Conservation (phyloP, 1,284 basidiomycete species). For the Fistulinella cinereoalba region DNA sequence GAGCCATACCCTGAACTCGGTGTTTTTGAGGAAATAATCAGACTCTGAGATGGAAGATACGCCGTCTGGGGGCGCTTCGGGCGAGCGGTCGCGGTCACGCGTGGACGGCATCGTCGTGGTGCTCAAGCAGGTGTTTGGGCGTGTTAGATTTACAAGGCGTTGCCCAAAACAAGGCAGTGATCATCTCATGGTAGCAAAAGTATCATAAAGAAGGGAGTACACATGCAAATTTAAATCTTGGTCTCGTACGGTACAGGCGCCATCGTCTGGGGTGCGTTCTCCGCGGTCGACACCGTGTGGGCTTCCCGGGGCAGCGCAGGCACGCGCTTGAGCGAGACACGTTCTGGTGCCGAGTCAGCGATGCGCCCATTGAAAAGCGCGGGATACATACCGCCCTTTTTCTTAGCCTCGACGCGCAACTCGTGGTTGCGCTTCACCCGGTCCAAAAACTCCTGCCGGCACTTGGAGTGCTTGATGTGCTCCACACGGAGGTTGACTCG, state of each 20-base stretch:
- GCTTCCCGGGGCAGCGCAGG: slow-evolving; percentile 84
- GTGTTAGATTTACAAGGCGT: slow-evolving; percentile 8
- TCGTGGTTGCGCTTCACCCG: slow-evolving; percentile 93
- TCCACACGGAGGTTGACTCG: slow-evolving; percentile 98
- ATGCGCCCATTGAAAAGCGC: not conserved
- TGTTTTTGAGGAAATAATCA: slow-evolving; percentile 76
- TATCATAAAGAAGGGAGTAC: slow-evolving; percentile 15
- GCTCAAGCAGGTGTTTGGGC: slow-evolving; percentile 10
- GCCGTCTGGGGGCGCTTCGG: slow-evolving; percentile 46
- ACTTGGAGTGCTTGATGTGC: slow-evolving; percentile 98
- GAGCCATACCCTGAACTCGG: slow-evolving; percentile 75
- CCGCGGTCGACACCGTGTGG: slow-evolving; percentile 68
- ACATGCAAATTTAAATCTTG: slow-evolving; percentile 56
- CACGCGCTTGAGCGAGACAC: slow-evolving; percentile 83
- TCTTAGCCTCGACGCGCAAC: slow-evolving; percentile 82
- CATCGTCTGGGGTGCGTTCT: slow-evolving; percentile 92
- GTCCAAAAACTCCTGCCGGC: slow-evolving; percentile 97
- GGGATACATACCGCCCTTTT: slow-evolving; percentile 74
- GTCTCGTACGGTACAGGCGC: slow-evolving; percentile 89
- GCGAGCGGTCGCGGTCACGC: slow-evolving; percentile 15
- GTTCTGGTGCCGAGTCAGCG: slow-evolving; percentile 48
- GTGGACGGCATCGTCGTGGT: slow-evolving; percentile 9
- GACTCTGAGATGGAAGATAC: slow-evolving; percentile 60
- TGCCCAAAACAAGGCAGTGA: slow-evolving; percentile 10
- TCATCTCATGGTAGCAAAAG: slow-evolving; percentile 21